phyloP scores from a whole-genome alignment of 257 asterid species.

The Coffea eugenioides region DNA sequence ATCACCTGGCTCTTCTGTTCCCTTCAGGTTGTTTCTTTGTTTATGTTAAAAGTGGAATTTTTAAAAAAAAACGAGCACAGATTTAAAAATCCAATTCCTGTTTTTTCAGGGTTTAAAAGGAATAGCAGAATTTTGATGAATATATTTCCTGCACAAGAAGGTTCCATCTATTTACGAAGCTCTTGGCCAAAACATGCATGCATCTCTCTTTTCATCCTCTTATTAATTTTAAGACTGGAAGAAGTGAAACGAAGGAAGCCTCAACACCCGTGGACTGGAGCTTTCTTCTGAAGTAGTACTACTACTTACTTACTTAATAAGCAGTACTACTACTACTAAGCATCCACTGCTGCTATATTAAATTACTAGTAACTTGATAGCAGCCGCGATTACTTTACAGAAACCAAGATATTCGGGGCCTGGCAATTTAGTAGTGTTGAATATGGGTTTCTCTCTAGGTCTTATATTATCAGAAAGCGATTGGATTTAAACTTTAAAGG shows the following conservation, averaged over 20 bases:
- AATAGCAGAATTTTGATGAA: background rate
- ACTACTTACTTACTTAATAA: too few species aligned
- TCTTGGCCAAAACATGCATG: background rate
- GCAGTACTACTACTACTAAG: background rate
- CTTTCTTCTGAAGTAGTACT: background rate
- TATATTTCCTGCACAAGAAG: too few species aligned
- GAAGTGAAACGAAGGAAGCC: background rate
- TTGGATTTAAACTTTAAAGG: slow-evolving; percentile 2
- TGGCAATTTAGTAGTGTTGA: slow-evolving; percentile 1
- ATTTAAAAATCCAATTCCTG: background rate
- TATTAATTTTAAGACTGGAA: too few species aligned
- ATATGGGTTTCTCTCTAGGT: slow-evolving; percentile 32
- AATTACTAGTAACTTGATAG: background rate
- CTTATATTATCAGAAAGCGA: slow-evolving; percentile 30
- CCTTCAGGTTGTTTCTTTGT: slow-evolving; percentile 12
- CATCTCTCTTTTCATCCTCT: background rate
- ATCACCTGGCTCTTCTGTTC: background rate
- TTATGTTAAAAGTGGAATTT: slow-evolving; percentile 6
- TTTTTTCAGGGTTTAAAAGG: background rate
- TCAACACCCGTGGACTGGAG: too few species aligned
- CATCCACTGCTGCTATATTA: background rate
- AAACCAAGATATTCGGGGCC: slow-evolving; percentile 27
- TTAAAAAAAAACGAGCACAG: background rate
- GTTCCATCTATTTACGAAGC: background rate
- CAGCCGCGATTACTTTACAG: slow-evolving; percentile 8